Percentiles rank a stretch among this genome's conserved stretches.
Conservation (phyloP, 2,329 filamentous ascomycete genomes). For the Penicillium concentricum region DNA sequence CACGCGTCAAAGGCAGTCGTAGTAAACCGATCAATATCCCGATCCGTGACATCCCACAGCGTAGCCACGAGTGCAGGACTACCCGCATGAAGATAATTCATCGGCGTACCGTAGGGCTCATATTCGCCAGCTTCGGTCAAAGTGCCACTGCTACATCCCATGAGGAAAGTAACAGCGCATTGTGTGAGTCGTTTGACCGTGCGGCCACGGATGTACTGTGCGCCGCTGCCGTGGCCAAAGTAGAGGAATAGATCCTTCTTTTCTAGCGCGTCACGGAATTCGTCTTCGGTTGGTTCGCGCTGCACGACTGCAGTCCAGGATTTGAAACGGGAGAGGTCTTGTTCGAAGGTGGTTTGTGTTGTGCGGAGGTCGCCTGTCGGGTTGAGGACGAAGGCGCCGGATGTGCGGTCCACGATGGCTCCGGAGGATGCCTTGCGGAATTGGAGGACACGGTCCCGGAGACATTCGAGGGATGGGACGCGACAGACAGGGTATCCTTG, state of each 20-base stretch:
- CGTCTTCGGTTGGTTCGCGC: conserved; percentile 69
- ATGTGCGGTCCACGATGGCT: conserved; percentile 28
- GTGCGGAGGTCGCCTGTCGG: conserved; percentile 78
- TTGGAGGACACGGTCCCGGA: conserved; percentile 72
- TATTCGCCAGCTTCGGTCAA: conserved; percentile 81
- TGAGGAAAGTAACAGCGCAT: conserved; percentile 81
- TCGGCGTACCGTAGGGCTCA: conserved; percentile 84
- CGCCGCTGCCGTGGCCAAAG: conserved; percentile 93
- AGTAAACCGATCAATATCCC: conserved; percentile 93
- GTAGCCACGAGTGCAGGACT: conserved; percentile 85
- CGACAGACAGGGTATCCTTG: conserved; percentile 76
- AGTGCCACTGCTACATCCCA: conserved; percentile 88
- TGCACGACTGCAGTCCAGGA: conserved; percentile 69
- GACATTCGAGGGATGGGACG: conserved; percentile 79
- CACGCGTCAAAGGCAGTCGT: conserved; percentile 76
- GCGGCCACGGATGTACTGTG: conserved; percentile 86
- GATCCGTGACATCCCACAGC: conserved; percentile 96
- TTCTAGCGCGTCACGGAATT: conserved; percentile 69
- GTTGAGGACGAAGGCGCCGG: conserved; percentile 75
- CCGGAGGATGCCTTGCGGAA: conserved; percentile 27
- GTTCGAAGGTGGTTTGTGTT: conserved; percentile 74
- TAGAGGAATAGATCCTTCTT: conserved; percentile 76
- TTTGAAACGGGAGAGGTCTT: conserved; percentile 55
- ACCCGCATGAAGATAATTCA: conserved; percentile 88
- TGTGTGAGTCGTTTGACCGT: conserved; percentile 75